Percentiles rank a stretch among this genome's conserved stretches.
Conservation (phyloP, 2,329 filamentous ascomycete species). For the Chrysoporthe austroafricana region DNA sequence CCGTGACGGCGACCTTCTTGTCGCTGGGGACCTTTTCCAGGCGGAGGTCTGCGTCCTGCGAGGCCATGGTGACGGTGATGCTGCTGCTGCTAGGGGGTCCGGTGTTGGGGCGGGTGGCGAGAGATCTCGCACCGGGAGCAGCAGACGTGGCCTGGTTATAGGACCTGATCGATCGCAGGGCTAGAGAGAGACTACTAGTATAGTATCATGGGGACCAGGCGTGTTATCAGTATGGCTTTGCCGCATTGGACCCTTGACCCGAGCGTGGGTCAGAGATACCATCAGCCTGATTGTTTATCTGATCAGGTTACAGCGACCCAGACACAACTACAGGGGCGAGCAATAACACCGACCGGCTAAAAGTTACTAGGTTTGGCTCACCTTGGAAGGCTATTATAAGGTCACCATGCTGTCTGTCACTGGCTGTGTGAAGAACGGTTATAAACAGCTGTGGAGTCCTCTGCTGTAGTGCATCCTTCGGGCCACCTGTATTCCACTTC, state of each 20-base stretch:
- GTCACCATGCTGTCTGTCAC: too few species aligned
- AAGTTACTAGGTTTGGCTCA: too few species aligned
- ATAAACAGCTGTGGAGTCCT: too few species aligned
- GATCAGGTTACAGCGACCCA: not conserved
- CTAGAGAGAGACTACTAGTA: not conserved
- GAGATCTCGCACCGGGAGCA: not conserved
- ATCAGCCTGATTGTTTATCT: conserved; percentile 1
- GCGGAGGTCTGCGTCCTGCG: conserved; percentile 7
- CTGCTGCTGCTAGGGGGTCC: too few species aligned
- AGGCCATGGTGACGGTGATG: conserved; percentile 15
- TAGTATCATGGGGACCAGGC: not conserved
- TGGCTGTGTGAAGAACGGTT: too few species aligned
- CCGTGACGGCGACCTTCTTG: conserved; percentile 21
- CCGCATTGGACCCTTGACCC: not conserved
- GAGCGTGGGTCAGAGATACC: conserved; percentile 14
- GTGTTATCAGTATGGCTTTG: conserved; percentile 20
- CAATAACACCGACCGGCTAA: not conserved
- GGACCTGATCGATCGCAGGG: not conserved
- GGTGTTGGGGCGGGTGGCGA: too few species aligned
- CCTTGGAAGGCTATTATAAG: too few species aligned
- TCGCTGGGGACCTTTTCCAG: conserved; percentile 19
- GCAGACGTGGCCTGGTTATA: not conserved
- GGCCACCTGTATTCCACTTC: too few species aligned
- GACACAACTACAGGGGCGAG: not conserved
- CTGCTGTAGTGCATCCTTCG: too few species aligned